These are phyloP conservation scores for Alternaria gaisen DNA, from an alignment of 2,329 filamentous ascomycete species.

Conservation along the genomic window DNA sequence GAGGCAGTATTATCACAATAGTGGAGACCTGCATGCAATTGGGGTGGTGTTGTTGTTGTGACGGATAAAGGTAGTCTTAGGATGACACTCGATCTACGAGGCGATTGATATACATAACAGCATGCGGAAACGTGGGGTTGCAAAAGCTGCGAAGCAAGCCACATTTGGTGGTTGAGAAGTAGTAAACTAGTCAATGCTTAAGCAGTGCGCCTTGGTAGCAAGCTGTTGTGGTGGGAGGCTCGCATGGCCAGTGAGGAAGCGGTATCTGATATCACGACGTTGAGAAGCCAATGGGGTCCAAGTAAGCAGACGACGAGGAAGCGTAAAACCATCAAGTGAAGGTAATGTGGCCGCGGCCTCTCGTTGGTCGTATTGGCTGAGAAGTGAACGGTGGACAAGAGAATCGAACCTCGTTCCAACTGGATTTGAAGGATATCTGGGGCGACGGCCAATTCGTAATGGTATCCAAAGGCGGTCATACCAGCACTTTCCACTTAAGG, in stretches of 20 bases:
- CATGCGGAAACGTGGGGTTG: not conserved
- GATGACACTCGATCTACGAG: not conserved
- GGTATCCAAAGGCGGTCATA: not conserved
- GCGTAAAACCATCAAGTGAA: constrained; percentile 1
- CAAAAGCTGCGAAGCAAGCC: not conserved
- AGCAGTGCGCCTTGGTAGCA: not conserved
- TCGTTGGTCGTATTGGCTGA: not conserved
- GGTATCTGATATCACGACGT: not conserved
- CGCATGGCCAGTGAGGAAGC: not conserved
- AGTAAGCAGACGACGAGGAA: not conserved
- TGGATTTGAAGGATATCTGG: not conserved
- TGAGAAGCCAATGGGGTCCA: not conserved
- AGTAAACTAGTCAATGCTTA: not conserved
- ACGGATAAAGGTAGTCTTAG: not conserved
- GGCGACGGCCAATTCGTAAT: not conserved
- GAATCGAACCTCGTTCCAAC: not conserved
- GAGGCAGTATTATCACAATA: not conserved
- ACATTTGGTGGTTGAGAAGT: not conserved
- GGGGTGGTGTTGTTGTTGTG: not conserved
- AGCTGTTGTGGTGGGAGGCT: not conserved
- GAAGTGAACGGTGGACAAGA: not conserved
- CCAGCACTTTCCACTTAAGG: not conserved
- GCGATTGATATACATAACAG: constrained; percentile 2
- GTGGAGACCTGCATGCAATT: not conserved
- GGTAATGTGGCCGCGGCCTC: not conserved